Base-by-base conservation (phyloP, 257 asterid species). In the Linderniella brevidens region DNA sequence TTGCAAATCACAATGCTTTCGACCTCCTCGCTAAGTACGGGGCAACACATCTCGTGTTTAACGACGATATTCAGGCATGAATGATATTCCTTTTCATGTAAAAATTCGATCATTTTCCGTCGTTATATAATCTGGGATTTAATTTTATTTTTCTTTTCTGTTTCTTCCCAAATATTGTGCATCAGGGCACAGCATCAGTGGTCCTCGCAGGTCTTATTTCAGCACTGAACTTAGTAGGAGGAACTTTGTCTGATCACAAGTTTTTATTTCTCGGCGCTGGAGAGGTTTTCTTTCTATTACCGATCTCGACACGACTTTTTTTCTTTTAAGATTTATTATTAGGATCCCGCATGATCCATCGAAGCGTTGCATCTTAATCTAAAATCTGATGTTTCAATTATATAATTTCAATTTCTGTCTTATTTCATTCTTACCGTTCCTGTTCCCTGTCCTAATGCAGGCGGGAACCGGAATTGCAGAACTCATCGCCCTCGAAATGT, bases 401-500 rank as follows among this genome's bases (percentile, higher is more conserved):
- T n/a, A n/a, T n/a, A n/a, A n/a, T 11, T 10, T 2, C 1, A 39
- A 12, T 13, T 6, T 38, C 16, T 53, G 10, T 25, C 14, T 55
- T 48, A 11, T 55, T 38, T 16, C 50, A 11, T 35, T 16, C 0
- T 17, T 46, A 35, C 35, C 38, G 25, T 42, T 8, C 37, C 37
- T 46, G 53, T 36, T 58, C 54, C 45, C 38, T 68, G 59, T 60
- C 40, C 37, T 50, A 50, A 40, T 62, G 69, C 79, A 88, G 98
- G 98, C 98, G 58, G 98, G 98, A 50, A 88, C 98, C 18, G 98
- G 98, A 50, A 88, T 88, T 52, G 98, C 98, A 5, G 96, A 88
- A 62, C 92, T 88, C 64, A 88, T 88, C 60, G 98, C 98, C 55
- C 98, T 76, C 56, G 96, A 88, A 70, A 84, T 88, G 50, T 81